Conservation (phyloP, 2,329 filamentous ascomycete genomes). For the Pseudogymnoascus sp. region DNA sequence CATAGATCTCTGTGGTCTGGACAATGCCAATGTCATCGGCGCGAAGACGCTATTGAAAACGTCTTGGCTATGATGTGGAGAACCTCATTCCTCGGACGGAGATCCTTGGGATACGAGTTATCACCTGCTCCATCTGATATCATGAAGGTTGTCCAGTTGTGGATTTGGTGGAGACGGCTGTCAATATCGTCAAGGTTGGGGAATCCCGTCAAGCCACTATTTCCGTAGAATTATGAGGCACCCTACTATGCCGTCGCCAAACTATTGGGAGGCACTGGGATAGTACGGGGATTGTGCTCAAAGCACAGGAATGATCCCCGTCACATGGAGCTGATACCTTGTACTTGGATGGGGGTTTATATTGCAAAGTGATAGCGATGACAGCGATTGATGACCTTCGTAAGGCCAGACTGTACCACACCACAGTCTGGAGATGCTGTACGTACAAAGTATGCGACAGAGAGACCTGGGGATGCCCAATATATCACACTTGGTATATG, state of each 20-base stretch:
- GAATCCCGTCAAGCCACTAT: not conserved
- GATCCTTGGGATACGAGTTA: slow-evolving; percentile 6
- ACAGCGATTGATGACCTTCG: not conserved
- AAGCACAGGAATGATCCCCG: not conserved
- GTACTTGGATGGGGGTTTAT: not conserved
- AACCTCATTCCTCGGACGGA: not conserved
- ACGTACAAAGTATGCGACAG: not conserved
- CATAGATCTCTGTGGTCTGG: not conserved
- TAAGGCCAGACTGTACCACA: not conserved
- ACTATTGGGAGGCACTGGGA: not conserved
- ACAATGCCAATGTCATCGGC: not conserved
- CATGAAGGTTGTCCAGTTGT: not conserved
- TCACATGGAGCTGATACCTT: not conserved
- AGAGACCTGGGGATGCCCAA: not conserved
- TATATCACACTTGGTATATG: not conserved
- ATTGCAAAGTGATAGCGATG: not conserved
- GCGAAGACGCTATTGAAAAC: not conserved
- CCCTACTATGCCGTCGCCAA: not conserved
- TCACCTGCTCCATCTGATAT: slow-evolving; percentile 5
- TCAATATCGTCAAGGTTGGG: slow-evolving; percentile 1
- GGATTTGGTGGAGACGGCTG: not conserved
- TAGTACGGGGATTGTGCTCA: not conserved
- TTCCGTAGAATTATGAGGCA: not conserved
- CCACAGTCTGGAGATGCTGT: not conserved
- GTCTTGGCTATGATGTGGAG: not conserved